These are phyloP conservation scores for Nakaseomyces delphensis DNA, from an alignment of 1,139 yeast genomes.

Conservation along the genomic window DNA sequence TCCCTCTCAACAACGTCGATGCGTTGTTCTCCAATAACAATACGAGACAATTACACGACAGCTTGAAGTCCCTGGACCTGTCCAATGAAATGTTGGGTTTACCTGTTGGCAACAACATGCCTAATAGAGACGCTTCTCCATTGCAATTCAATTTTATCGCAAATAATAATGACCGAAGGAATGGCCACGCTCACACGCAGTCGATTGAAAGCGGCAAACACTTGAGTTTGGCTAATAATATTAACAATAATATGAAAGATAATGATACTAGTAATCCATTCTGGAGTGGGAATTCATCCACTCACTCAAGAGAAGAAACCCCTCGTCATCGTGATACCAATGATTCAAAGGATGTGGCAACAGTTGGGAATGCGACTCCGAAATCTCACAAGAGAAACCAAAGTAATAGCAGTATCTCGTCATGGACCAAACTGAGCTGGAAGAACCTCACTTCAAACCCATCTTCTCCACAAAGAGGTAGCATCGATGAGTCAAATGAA, in stretches of 20 bases:
- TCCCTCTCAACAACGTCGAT: conserved; percentile 4
- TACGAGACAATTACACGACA: conserved; percentile 8
- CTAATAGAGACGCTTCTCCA: neutral
- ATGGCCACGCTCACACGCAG: too few species aligned
- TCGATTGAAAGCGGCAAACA: too few species aligned
- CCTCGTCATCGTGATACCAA: neutral
- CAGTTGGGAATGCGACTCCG: neutral
- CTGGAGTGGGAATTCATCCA: neutral
- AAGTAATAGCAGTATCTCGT: conserved; percentile 17
- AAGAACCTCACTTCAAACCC: conserved; percentile 3
- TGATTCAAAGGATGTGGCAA: neutral
- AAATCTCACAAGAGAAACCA: conserved; percentile 16
- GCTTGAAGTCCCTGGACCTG: conserved; percentile 1
- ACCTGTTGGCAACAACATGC: conserved; percentile 1
- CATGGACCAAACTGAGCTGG: conserved; percentile 9
- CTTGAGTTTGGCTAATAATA: too few species aligned
- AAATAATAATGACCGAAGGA: too few species aligned
- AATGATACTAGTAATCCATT: neutral
- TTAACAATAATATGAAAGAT: too few species aligned
- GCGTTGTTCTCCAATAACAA: conserved; percentile 8
- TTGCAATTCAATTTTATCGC: conserved; percentile 3
- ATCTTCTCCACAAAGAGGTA: conserved; percentile 4
- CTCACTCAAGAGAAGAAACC: neutral
- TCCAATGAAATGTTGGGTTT: conserved; percentile 2
- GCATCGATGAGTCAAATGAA: neutral